Conservation (phyloP, 2,329 filamentous ascomycete genomes). For the Colletotrichum spinosum region DNA sequence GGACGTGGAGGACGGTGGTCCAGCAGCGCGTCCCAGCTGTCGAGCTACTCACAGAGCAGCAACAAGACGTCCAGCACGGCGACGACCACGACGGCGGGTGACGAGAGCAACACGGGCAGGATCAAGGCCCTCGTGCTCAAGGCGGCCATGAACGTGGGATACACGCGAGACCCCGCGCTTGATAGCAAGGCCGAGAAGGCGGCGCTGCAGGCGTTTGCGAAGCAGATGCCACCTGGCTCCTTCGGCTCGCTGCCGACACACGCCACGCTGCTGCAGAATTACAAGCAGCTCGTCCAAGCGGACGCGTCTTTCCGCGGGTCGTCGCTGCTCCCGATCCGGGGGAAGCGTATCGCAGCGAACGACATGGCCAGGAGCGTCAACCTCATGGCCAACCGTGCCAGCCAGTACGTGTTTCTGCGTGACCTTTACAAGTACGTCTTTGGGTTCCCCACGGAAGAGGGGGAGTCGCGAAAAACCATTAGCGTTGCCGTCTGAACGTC, state of each 20-base stretch:
- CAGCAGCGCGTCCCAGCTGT: conserved; percentile 82
- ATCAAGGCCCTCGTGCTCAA: conserved; percentile 85
- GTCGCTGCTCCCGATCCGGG: conserved; percentile 65
- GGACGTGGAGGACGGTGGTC: conserved; percentile 81
- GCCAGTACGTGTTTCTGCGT: conserved; percentile 81
- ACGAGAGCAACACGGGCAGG: conserved; percentile 82
- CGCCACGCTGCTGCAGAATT: conserved; percentile 77
- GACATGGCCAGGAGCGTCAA: conserved; percentile 85
- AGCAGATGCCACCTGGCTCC: conserved; percentile 78
- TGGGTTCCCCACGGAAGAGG: conserved; percentile 85
- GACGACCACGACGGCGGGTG: conserved; percentile 74
- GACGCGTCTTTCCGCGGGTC: conserved; percentile 75
- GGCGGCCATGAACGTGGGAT: conserved; percentile 88
- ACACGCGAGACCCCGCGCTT: conserved; percentile 68
- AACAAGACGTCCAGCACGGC: conserved; percentile 76
- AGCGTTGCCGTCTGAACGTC: conserved; percentile 66
- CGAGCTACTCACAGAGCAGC: conserved; percentile 80
- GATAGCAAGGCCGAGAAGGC: conserved; percentile 58
- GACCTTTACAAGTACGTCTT: conserved; percentile 89
- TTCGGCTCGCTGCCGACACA: conserved; percentile 83
- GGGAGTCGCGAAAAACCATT: conserved; percentile 72
- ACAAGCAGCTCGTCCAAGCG: conserved; percentile 81
- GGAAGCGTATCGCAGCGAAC: conserved; percentile 71
- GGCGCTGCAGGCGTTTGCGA: conserved; percentile 80
- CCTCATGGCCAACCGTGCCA: conserved; percentile 76